Evolutionary conservation across 2,329 filamentous ascomycete genomes (phyloP).

Genomic region (Pestalotiopsis sp.): DNA sequence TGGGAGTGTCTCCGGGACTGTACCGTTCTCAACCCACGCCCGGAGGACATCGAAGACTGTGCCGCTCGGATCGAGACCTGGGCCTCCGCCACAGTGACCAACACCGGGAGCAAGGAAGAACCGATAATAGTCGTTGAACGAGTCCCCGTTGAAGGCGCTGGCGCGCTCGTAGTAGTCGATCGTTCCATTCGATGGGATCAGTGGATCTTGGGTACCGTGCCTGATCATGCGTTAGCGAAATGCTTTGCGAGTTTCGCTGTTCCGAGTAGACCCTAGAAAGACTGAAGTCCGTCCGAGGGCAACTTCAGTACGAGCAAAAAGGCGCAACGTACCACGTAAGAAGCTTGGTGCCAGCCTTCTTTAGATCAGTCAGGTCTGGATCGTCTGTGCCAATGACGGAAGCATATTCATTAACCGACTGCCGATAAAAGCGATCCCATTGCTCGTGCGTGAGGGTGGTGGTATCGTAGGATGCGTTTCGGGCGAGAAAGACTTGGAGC

Average conservation of each 20-base stretch:
- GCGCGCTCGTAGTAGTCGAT: slow-evolving; percentile 33
- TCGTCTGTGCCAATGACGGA: slow-evolving; percentile 9
- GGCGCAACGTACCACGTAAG: neutral
- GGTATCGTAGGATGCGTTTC: slow-evolving; percentile 2
- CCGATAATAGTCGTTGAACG: slow-evolving; percentile 49
- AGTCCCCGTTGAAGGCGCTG: slow-evolving; percentile 22
- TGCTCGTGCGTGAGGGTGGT: neutral
- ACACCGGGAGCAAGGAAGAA: slow-evolving; percentile 54
- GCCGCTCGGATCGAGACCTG: slow-evolving; percentile 5
- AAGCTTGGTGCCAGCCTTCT: neutral
- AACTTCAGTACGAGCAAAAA: neutral
- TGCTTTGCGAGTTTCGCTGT: neutral
- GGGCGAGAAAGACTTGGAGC: slow-evolving; percentile 4
- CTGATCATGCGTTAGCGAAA: neutral
- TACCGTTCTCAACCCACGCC: slow-evolving; percentile 2
- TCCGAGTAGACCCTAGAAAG: neutral
- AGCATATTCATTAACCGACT: slow-evolving; percentile 10
- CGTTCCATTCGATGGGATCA: slow-evolving; percentile 35
- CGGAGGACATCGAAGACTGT: slow-evolving; percentile 7
- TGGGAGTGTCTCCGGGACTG: slow-evolving; percentile 2
- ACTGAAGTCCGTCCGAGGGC: neutral
- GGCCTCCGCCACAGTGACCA: slow-evolving; percentile 42
- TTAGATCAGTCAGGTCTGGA: slow-evolving; percentile 4
- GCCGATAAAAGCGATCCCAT: neutral
- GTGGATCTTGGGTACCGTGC: slow-evolving; percentile 35